Base-by-base conservation (phyloP, 2,329 filamentous ascomycete genomes). In the Leptodontidium sp. region DNA sequence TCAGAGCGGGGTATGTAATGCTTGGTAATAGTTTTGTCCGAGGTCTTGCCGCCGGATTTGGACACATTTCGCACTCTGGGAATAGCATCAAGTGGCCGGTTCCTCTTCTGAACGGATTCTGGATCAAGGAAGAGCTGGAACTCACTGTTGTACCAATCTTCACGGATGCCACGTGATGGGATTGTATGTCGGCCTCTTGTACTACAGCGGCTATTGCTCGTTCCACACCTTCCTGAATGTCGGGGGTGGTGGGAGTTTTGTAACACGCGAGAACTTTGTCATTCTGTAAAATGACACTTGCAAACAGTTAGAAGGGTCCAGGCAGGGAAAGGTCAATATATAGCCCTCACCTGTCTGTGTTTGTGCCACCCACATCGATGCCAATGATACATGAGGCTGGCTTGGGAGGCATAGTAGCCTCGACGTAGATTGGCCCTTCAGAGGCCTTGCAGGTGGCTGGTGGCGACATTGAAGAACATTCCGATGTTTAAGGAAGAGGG, bases 301-400 rank as follows among this genome's bases (percentile, higher is more conserved):
- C 24, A 45, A 2, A 55, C 17, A 26, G 43, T 67, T 24, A 65
- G 62, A 52, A 59, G 24, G 8, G 11, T 24, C 15, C 45, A 29
- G 12, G 17, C 32, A 29, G 12, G 17, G 21, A 47, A 17, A 43
- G 8, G 52, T 5, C 15, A 8, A 47, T 3, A 29, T 17, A 24
- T n/a, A 55, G 6, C 32, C 49, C 62, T 66, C 32, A 71, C 71
- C 73, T 67, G 61, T 75, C 87, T 4, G 86, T 87, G 0, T 87
- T 90, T 0, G 88, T 90, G 17, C 87, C 87, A 8, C 88, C 87
- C 35, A 90, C 83, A 72, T 90, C 87, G 1, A 88, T 75, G 21
- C 76, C 76, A 52, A 77, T 76, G 4, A 77, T 72, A 69, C 69
- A 74, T 29, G 74, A 71, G 35, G 70, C 50, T 15, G 71, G 50